phyloP scores from a whole-genome alignment of 2,329 filamentous ascomycete species.

The Penicillium psychrosexuale region DNA sequence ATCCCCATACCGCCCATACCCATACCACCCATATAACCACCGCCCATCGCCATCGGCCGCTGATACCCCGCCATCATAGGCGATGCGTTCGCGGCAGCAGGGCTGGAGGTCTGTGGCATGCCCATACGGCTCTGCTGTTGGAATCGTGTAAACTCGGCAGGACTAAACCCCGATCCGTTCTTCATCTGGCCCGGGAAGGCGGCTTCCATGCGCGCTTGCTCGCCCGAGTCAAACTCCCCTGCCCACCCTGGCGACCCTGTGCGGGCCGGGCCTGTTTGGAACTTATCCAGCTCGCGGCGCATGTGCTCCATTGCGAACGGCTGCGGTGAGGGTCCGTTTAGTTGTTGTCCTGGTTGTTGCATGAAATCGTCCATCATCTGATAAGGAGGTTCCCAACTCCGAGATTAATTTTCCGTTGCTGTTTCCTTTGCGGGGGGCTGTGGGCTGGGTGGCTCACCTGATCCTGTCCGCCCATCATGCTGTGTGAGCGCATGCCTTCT shows the following conservation, averaged over 20 bases:
- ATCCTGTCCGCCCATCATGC: constrained; percentile 68
- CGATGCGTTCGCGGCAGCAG: constrained; percentile 47
- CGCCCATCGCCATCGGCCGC: constrained; percentile 47
- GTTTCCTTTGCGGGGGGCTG: background rate
- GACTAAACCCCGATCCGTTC: constrained; percentile 62
- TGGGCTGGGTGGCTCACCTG: constrained; percentile 49
- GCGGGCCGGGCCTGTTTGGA: constrained; percentile 49
- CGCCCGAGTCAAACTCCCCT: constrained; percentile 60
- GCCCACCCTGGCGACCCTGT: constrained; percentile 60
- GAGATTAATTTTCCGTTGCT: constrained; percentile 6
- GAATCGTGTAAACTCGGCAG: constrained; percentile 85
- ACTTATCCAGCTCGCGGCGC: constrained; percentile 58
- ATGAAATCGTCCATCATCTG: constrained; percentile 94
- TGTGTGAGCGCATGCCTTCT: constrained; percentile 73
- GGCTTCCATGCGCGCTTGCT: constrained; percentile 69
- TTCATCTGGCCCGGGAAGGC: constrained; percentile 58
- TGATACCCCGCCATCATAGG: constrained; percentile 59
- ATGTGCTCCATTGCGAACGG: constrained; percentile 67
- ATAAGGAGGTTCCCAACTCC: constrained; percentile 27
- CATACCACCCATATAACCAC: constrained; percentile 42
- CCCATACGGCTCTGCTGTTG: constrained; percentile 66
- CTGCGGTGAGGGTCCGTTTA: constrained; percentile 54
- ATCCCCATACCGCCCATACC: constrained; percentile 50
- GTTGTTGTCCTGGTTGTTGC: constrained; percentile 65
- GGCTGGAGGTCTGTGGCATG: constrained; percentile 60